Evolutionary conservation across 2,329 filamentous ascomycete species (phyloP).

Genomic region (Xylariaceae sp.): DNA sequence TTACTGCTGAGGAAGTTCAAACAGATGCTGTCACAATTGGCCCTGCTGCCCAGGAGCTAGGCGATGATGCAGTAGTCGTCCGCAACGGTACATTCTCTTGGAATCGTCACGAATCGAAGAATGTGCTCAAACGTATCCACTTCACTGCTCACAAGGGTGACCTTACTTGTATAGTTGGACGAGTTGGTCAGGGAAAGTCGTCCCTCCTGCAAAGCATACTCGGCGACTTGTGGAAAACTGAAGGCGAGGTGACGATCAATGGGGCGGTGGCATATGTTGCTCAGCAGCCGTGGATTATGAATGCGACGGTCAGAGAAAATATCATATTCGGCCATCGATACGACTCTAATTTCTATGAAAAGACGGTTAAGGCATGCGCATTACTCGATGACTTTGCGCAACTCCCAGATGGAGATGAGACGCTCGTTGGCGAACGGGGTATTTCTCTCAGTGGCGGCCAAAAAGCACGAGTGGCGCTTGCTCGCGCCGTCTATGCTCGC

Average conservation of each 20-base stretch:
- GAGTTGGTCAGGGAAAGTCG: conserved; percentile 93
- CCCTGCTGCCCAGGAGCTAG: conserved; percentile 64
- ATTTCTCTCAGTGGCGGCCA: conserved; percentile 95
- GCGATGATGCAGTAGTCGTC: conserved; percentile 81
- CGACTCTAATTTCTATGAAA: conserved; percentile 90
- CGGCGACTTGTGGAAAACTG: conserved; percentile 85
- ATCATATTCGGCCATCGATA: conserved; percentile 94
- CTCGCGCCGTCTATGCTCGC: conserved; percentile 89
- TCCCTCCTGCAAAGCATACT: conserved; percentile 84
- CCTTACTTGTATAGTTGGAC: conserved; percentile 84
- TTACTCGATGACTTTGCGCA: conserved; percentile 85
- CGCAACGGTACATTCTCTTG: conserved; percentile 87
- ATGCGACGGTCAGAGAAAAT: conserved; percentile 94
- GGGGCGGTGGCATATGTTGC: conserved; percentile 86
- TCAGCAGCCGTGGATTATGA: conserved; percentile 94
- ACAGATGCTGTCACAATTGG: conserved; percentile 69
- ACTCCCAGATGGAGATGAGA: conserved; percentile 92
- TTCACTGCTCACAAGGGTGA: conserved; percentile 90
- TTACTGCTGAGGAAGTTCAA: conserved; percentile 86
- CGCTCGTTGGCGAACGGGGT: conserved; percentile 91
- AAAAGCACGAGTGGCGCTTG: conserved; percentile 87
- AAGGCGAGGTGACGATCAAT: conserved; percentile 75
- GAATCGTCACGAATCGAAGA: conserved; percentile 72
- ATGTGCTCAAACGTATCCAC: conserved; percentile 74
- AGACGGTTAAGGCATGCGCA: conserved; percentile 86